A percentile compares a stretch with the other conserved stretches of the same genome.
Evolutionary conservation across 208 protist genomes (phyloP).

Genomic region (Tetramitus jugosus): DNA sequence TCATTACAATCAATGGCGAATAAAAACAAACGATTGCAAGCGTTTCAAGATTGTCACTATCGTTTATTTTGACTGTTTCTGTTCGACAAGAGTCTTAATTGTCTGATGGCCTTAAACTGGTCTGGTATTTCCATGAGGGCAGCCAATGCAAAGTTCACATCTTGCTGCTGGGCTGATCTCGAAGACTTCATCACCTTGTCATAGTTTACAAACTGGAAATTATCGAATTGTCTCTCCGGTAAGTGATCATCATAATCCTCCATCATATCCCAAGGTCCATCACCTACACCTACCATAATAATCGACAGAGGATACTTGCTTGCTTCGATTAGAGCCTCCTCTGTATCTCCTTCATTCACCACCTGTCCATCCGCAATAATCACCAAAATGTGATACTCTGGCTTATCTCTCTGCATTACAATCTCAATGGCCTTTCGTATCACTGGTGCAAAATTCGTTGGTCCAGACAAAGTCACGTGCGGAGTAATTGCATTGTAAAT

Average conservation of each 20-base stretch:
- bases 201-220: constrained; percentile 53
- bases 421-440: constrained; percentile 49
- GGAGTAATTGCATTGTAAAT: constrained; percentile 45
- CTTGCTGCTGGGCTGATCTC: constrained; percentile 26
- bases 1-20: too few species aligned
- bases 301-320: constrained; percentile 52
- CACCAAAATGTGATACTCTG: constrained; percentile 52
- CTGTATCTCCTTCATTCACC: constrained; percentile 28
- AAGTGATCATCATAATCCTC: constrained; percentile 50
- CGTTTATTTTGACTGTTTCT: too few species aligned
- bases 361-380: constrained; percentile 53
- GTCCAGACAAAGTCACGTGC: constrained; percentile 40
- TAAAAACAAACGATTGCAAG: too few species aligned
- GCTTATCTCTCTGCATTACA: neutral
- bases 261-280: constrained; percentile 48
- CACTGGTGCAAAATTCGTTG: constrained; percentile 52
- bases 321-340: constrained; percentile 44
- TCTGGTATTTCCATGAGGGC: constrained; percentile 49
- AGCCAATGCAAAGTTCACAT: constrained; percentile 34
- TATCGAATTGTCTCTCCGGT: constrained; percentile 41
- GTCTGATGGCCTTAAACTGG: constrained; percentile 35
- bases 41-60: too few species aligned
- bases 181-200: constrained; percentile 29
- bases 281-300: constrained; percentile 47
- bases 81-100: constrained; percentile 8